phyloP scores from a whole-genome alignment of 2,329 filamentous ascomycete species.

The Anthostomella pinea region DNA sequence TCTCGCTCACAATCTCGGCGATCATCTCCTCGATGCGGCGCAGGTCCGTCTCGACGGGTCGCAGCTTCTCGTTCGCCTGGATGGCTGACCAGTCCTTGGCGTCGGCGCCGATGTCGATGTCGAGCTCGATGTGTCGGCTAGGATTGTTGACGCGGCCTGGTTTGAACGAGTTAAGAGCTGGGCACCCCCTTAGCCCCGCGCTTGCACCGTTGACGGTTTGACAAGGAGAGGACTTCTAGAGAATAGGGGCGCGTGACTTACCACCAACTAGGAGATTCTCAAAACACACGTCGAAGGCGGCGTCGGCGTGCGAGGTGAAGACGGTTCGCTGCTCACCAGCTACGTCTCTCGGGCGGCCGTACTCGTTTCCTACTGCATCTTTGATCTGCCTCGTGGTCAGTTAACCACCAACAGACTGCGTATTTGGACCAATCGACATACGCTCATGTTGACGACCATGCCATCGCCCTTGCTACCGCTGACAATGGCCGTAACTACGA shows the following conservation, averaged over 20 bases:
- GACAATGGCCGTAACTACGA: conserved; percentile 89
- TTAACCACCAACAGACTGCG: too few relatives aligned
- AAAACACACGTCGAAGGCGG: conserved; percentile 95
- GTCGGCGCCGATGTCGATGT: conserved; percentile 94
- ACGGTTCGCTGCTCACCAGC: conserved; percentile 88
- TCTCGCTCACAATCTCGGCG: conserved; percentile 82
- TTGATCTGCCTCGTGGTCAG: conserved; percentile 63
- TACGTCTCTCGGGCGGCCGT: conserved; percentile 86
- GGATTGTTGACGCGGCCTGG: conserved; percentile 43
- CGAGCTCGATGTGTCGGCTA: conserved; percentile 77
- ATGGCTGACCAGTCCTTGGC: conserved; percentile 98
- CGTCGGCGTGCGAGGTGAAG: conserved; percentile 89
- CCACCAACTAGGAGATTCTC: conserved; percentile 74
- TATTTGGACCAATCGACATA: too few relatives aligned
- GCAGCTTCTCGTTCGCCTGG: conserved; percentile 94
- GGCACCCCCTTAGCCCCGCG: conserved; percentile 14
- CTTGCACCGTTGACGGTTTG: conserved; percentile 1
- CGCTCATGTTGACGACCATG: conserved; percentile 90
- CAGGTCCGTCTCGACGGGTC: conserved; percentile 93
- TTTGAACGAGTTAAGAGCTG: conserved; percentile 23
- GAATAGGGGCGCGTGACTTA: conserved; percentile 44
- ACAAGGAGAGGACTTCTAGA: not conserved
- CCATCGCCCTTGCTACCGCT: conserved; percentile 87
- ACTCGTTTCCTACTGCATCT: conserved; percentile 94
- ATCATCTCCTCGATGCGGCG: conserved; percentile 90